Percentiles rank a stretch among this genome's conserved stretches.
Evolutionary conservation across 2,329 filamentous ascomycete genomes (phyloP).

Genomic region (Alternaria novae-zelandiae): DNA sequence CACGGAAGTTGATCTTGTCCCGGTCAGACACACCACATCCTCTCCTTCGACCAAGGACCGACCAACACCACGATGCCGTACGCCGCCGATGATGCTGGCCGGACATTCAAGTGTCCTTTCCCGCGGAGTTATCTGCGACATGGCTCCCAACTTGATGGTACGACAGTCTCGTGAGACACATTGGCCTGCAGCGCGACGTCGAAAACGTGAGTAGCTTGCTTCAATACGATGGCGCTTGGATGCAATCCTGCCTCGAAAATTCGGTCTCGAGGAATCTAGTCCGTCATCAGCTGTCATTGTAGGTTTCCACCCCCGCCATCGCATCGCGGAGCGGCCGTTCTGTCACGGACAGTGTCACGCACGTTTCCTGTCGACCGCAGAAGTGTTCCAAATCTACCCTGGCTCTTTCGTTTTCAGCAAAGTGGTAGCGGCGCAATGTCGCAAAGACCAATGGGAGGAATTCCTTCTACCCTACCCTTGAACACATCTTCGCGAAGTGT

Average conservation of each 20-base stretch:
- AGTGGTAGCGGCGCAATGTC: background rate
- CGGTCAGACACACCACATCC: background rate
- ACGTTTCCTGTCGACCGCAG: conserved; percentile 4
- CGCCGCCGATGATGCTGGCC: background rate
- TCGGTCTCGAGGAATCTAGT: background rate
- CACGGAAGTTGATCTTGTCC: background rate
- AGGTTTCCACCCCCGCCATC: background rate
- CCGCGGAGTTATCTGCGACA: background rate
- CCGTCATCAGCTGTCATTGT: background rate
- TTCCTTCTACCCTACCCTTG: background rate
- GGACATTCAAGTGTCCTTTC: background rate
- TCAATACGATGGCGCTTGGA: background rate
- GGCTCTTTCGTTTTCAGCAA: background rate
- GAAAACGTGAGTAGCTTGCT: background rate
- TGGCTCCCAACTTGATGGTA: background rate
- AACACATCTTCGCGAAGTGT: background rate
- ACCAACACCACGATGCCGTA: conserved; percentile 3
- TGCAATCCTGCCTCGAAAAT: background rate
- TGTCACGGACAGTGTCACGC: conserved; percentile 8
- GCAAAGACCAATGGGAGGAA: background rate
- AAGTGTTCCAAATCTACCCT: conserved; percentile 4
- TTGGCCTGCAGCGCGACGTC: background rate
- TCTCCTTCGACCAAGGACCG: background rate
- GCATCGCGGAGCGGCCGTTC: conserved; percentile 3
- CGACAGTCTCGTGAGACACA: background rate